A percentile compares a stretch with the other conserved stretches of the same genome.
phyloP scores from a whole-genome alignment of 805 yeast species.

The Geotrichum ghanense region DNA sequence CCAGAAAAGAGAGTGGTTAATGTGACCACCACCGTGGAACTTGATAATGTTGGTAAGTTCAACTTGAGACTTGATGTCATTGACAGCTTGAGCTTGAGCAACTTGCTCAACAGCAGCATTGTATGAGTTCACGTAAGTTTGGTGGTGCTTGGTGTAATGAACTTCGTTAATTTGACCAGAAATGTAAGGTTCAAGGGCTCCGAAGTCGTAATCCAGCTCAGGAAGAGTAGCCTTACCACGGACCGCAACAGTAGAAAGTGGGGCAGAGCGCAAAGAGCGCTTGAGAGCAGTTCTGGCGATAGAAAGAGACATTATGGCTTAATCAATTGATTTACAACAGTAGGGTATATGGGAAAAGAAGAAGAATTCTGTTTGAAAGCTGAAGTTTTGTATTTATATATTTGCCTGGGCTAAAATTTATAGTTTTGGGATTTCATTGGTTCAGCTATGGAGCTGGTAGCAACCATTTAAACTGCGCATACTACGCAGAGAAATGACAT shows the following conservation, averaged over 20 bases:
- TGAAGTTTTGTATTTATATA: too few relatives aligned
- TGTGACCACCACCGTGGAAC: conserved; percentile 85
- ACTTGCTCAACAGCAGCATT: conserved; percentile 65
- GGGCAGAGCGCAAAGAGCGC: conserved; percentile 2
- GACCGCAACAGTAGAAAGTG: conserved; percentile 7
- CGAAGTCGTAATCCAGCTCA: conserved; percentile 72
- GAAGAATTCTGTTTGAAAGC: too few relatives aligned
- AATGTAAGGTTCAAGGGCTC: conserved; percentile 76
- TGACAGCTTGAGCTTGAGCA: conserved; percentile 45
- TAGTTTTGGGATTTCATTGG: too few relatives aligned
- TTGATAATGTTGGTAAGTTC: conserved; percentile 60
- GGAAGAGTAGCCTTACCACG: conserved; percentile 53
- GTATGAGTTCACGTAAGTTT: conserved; percentile 77
- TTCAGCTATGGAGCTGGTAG: too few relatives aligned
- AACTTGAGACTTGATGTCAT: conserved; percentile 45
- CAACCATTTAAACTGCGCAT: too few relatives aligned
- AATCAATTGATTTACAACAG: too few relatives aligned
- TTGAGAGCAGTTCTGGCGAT: background rate
- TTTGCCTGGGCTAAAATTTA: too few relatives aligned
- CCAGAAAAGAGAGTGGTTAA: conserved; percentile 80
- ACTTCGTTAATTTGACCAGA: conserved; percentile 75
- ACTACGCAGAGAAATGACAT: too few relatives aligned
- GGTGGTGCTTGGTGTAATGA: conserved; percentile 86
- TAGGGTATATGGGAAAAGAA: too few relatives aligned
- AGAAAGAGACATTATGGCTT: background rate